Base-by-base conservation (phyloP, 176 grass and related monocot genomes). In the Aegilops sharonensis region DNA sequence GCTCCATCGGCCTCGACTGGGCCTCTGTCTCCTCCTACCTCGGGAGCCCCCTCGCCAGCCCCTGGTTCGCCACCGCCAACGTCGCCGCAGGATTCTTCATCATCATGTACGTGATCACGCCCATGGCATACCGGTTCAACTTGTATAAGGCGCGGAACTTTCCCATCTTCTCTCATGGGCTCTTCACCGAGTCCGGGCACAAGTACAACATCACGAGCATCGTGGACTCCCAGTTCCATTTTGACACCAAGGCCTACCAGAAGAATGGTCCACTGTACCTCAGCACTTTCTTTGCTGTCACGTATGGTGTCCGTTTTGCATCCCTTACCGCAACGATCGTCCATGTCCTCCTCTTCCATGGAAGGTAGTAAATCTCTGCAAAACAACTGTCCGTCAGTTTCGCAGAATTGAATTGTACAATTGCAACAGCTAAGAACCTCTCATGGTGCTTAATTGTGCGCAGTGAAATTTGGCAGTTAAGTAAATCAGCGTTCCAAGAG, bases 331-430 rank as follows among this genome's bases (percentile, higher is more conserved):
- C 95, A 4, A 98, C 93, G 2, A 9, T 98, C 3, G 87, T 64
- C 31, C 95, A 98, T 81, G 95, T 98, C 39, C 60, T 98, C 77
- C 89, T 98, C 43, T 98, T 98, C 25, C 93, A 98, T 4, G 95
- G 95, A 89, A 94, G 93, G 93, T 42, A 42, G 8, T 98, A 85
- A 84, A 84, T 9, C 61, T 86, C 52, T 61, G 34, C 68, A 20
- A 35, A 32, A 37, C 12, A 56, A 39, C 77, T 68, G 4, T 42
- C 21, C 5, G 17, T 78, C 59, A 79, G 8, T 39, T 72, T 43
- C 42, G 11, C 11, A 81, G 27, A 27, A 27, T 27, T 27, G 74
- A 81, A 81, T 42, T 42, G 74, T 77, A 80, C 8, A 47, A 75
- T 20, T 5, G 72, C 72, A 75, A 40, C 35, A 86, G 45, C 61